phyloP scores from a whole-genome alignment of 768 basidiomycete species.

The Macrolepiota fuliginosa region DNA sequence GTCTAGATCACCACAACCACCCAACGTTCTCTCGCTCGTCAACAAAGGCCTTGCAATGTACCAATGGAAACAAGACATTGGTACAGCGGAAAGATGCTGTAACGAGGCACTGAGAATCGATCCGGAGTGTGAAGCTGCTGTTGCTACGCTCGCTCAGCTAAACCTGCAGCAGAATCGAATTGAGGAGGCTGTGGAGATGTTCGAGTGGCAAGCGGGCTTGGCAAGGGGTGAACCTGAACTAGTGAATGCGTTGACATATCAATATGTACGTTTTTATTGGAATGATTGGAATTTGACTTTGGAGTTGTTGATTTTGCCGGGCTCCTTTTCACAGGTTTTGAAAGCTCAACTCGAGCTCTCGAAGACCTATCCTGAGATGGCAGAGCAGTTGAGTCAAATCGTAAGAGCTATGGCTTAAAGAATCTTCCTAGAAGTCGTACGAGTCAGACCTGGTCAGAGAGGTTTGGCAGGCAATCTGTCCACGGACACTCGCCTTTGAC shows the following conservation, averaged over 20 bases:
- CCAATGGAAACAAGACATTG: constrained; percentile 93
- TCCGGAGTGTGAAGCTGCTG: constrained; percentile 93
- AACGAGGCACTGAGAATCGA: constrained; percentile 87
- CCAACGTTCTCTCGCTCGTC: constrained; percentile 91
- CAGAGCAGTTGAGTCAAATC: constrained; percentile 53
- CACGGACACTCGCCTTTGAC: no score
- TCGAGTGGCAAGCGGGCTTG: constrained; percentile 78
- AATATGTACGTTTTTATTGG: constrained; percentile 52
- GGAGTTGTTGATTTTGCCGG: constrained; percentile 36
- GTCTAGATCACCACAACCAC: constrained; percentile 50
- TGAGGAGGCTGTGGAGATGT: constrained; percentile 82
- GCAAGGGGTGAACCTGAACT: constrained; percentile 92
- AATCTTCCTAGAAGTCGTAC: neutral
- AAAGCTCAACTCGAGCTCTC: constrained; percentile 81
- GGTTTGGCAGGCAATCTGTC: no score
- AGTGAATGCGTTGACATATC: constrained; percentile 70
- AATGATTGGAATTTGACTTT: neutral
- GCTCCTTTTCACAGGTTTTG: constrained; percentile 66
- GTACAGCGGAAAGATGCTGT: constrained; percentile 80
- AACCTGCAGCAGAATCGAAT: constrained; percentile 89
- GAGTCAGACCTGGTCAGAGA: no score
- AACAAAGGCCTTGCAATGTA: constrained; percentile 96
- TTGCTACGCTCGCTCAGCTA: constrained; percentile 93
- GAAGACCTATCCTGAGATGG: constrained; percentile 81
- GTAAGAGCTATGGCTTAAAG: constrained; percentile 27